A percentile compares a stretch with the other conserved stretches of the same genome.
Evolutionary conservation across 352 stramenopile genomes (phyloP).

Genomic region (Ophiocytium majus): DNA sequence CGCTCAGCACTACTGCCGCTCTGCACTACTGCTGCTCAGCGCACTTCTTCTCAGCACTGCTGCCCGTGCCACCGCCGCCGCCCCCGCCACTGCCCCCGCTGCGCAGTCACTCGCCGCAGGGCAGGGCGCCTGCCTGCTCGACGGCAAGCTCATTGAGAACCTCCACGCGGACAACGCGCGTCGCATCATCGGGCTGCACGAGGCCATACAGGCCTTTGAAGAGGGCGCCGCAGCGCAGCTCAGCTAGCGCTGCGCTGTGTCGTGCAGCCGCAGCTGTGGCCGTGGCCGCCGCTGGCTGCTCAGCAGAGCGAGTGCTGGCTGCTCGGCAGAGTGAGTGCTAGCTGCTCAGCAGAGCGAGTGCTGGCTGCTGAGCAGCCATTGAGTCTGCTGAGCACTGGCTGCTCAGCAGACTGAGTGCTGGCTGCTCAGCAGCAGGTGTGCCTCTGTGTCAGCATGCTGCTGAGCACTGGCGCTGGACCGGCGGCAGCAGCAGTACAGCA

Average conservation of each 20-base stretch:
- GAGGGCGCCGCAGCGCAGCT: neutral
- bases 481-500: too few relatives aligned
- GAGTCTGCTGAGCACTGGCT: too few relatives aligned
- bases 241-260: neutral
- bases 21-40: too few relatives aligned
- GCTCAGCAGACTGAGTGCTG: neutral
- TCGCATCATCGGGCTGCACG: slow-evolving; percentile 47
- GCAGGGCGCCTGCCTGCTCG: slow-evolving; percentile 41
- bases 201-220: slow-evolving; percentile 50
- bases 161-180: slow-evolving; percentile 50
- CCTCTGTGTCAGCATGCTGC: too few relatives aligned
- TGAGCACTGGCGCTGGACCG: too few relatives aligned
- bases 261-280: neutral
- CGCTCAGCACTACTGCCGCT: too few relatives aligned
- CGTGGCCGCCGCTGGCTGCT: neutral
- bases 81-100: too few relatives aligned
- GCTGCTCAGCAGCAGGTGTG: too few relatives aligned
- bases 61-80: too few relatives aligned
- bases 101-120: slow-evolving; percentile 28
- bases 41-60: too few relatives aligned
- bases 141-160: slow-evolving; percentile 47
- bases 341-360: neutral
- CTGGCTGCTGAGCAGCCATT: too few relatives aligned
- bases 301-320: neutral
- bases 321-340: too few relatives aligned